Percentiles rank a stretch among this genome's conserved stretches.
Evolutionary conservation across 2,329 filamentous ascomycete genomes (phyloP).

Genomic region (Ophiostoma triangulosporum): DNA sequence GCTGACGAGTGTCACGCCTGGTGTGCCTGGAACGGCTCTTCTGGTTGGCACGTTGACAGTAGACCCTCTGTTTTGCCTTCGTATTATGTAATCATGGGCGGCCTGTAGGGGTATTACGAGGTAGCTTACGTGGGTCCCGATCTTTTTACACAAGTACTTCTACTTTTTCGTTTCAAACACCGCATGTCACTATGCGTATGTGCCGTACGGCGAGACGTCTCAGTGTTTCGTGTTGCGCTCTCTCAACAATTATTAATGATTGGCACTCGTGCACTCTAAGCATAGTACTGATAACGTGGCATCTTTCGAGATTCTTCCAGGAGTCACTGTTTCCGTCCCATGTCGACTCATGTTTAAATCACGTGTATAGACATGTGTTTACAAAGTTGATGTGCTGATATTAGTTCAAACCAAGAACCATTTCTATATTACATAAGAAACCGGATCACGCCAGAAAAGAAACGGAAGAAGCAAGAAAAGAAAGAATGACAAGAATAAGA

Average conservation of each 20-base stretch:
- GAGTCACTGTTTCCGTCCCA: not conserved
- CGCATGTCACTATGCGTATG: not conserved
- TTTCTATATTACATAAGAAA: too few relatives aligned
- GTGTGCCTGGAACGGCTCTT: not conserved
- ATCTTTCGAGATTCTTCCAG: not conserved
- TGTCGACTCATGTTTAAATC: not conserved
- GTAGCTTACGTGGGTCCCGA: not conserved
- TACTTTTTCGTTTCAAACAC: not conserved
- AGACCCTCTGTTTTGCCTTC: not conserved
- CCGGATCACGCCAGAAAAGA: too few relatives aligned
- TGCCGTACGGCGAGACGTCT: not conserved
- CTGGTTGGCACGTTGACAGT: not conserved
- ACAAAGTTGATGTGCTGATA: too few relatives aligned
- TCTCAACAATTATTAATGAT: not conserved
- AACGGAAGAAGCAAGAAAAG: not conserved
- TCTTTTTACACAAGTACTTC: not conserved
- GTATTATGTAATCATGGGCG: not conserved
- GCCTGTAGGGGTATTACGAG: not conserved
- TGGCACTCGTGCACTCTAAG: not conserved
- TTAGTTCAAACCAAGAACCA: too few relatives aligned
- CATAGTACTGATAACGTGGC: not conserved
- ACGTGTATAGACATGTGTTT: too few relatives aligned
- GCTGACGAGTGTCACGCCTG: not conserved
- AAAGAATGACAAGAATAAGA: not conserved
- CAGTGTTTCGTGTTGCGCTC: not conserved